phyloP scores from a whole-genome alignment of 1,284 basidiomycete species.

The Butyriboletus appendiculatus region DNA sequence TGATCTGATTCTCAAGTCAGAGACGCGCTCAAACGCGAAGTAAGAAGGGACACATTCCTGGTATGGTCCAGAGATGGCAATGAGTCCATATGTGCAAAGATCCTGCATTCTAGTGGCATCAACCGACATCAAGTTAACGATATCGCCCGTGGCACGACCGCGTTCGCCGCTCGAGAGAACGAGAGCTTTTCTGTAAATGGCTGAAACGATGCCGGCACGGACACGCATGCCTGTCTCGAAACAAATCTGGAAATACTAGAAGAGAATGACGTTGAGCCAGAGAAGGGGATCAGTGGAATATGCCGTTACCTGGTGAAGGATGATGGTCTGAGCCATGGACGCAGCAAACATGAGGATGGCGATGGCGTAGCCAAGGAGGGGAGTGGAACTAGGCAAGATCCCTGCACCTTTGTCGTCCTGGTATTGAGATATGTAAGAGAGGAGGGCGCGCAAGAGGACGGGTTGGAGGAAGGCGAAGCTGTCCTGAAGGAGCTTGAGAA shows the following conservation, averaged over 20 bases:
- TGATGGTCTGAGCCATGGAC: conserved; percentile 77
- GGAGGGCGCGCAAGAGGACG: conserved; percentile 79
- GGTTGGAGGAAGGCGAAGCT: conserved; percentile 85
- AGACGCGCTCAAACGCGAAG: background rate
- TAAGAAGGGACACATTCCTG: conserved; percentile 48
- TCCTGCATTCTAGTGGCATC: conserved; percentile 87
- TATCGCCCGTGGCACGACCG: conserved; percentile 81
- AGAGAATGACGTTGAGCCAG: background rate
- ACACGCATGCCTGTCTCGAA: conserved; percentile 92
- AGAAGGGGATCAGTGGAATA: background rate
- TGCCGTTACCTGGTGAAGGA: conserved; percentile 75
- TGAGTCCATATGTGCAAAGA: conserved; percentile 79
- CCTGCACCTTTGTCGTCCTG: conserved; percentile 42
- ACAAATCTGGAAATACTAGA: conserved; percentile 78
- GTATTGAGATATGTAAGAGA: conserved; percentile 82
- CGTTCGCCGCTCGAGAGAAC: conserved; percentile 85
- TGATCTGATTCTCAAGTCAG: conserved; percentile 52
- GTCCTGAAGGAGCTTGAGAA: conserved; percentile 81
- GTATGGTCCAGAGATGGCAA: conserved; percentile 68
- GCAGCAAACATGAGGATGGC: conserved; percentile 79
- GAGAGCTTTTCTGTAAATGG: conserved; percentile 87
- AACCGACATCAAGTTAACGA: conserved; percentile 93
- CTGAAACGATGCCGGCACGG: conserved; percentile 82
- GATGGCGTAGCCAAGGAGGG: conserved; percentile 71
- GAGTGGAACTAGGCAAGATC: conserved; percentile 33